Conservation (phyloP, 2,329 filamentous ascomycete genomes). For the Nemania sp. region DNA sequence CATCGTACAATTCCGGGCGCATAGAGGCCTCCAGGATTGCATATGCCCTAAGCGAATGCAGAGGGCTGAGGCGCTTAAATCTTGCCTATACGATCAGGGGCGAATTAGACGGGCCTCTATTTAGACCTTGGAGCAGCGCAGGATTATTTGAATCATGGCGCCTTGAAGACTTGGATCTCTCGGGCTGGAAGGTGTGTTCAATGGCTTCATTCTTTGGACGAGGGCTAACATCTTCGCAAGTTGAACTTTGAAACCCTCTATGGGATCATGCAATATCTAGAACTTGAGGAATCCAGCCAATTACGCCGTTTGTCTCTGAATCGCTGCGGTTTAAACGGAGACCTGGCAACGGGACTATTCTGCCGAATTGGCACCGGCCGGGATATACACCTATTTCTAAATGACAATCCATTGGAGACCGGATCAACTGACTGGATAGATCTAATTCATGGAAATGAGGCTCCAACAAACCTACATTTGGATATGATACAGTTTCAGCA, state of each 20-base stretch:
- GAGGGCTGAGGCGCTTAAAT: slow-evolving; percentile 51
- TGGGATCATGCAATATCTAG: slow-evolving; percentile 52
- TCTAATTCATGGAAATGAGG: slow-evolving; percentile 51
- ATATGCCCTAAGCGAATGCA: slow-evolving; percentile 48
- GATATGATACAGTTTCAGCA: slow-evolving; percentile 61
- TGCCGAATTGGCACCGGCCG: slow-evolving; percentile 52
- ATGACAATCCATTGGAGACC: slow-evolving; percentile 56
- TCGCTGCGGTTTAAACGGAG: slow-evolving; percentile 56
- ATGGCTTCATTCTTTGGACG: background rate
- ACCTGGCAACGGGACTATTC: slow-evolving; percentile 54
- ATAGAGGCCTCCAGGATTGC: slow-evolving; percentile 53
- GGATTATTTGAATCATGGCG: slow-evolving; percentile 42
- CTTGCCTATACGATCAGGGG: slow-evolving; percentile 56
- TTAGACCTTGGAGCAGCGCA: slow-evolving; percentile 49
- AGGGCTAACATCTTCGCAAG: slow-evolving; percentile 36
- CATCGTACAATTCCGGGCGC: slow-evolving; percentile 56
- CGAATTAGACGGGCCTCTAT: slow-evolving; percentile 48
- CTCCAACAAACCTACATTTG: slow-evolving; percentile 54
- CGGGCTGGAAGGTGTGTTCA: slow-evolving; percentile 53
- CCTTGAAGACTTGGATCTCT: slow-evolving; percentile 59
- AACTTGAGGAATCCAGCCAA: slow-evolving; percentile 43
- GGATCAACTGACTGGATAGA: slow-evolving; percentile 55
- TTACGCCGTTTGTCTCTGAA: slow-evolving; percentile 53
- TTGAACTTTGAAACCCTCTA: slow-evolving; percentile 54
- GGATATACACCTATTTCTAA: slow-evolving; percentile 53